A percentile compares a stretch with the other conserved stretches of the same genome.
Evolutionary conservation across 208 protist species (phyloP).

Genomic region (Leishmania tropica): DNA sequence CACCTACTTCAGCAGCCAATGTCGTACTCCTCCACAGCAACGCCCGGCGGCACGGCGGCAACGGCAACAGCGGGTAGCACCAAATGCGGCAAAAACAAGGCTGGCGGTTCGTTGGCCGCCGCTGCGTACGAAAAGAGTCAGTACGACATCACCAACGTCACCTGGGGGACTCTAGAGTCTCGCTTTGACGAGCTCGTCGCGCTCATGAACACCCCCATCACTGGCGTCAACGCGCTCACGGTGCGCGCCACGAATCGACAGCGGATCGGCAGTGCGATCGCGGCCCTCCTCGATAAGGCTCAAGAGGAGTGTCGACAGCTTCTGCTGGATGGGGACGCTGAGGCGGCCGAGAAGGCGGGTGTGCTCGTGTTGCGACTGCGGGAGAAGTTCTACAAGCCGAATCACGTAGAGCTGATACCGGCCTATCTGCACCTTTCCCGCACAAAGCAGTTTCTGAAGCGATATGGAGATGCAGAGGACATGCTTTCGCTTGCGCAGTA

Average conservation of each 20-base stretch:
- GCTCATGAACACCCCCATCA: constrained; percentile 61
- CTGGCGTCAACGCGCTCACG: constrained; percentile 72
- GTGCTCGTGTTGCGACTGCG: constrained; percentile 79
- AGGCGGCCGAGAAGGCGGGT: constrained; percentile 76
- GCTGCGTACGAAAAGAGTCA: constrained; percentile 16
- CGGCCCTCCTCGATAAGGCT: constrained; percentile 60
- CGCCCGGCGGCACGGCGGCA: neutral
- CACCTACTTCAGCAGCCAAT: neutral
- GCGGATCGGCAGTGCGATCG: constrained; percentile 60
- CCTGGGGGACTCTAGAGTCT: constrained; percentile 68
- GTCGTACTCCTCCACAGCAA: neutral
- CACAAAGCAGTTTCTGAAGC: constrained; percentile 83
- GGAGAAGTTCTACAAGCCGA: constrained; percentile 74
- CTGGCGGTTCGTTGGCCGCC: neutral
- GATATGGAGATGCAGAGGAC: constrained; percentile 84
- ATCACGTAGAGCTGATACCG: constrained; percentile 71
- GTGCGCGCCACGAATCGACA: constrained; percentile 57
- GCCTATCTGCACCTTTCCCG: constrained; percentile 86
- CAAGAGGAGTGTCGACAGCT: constrained; percentile 79
- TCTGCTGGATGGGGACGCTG: constrained; percentile 67
- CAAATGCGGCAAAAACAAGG: neutral
- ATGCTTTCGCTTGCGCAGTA: constrained; percentile 90
- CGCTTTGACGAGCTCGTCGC: constrained; percentile 77
- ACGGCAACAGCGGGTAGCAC: neutral
- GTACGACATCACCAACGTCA: constrained; percentile 64